These are phyloP conservation scores for Yamadazyma mexicana DNA, from an alignment of 1,139 yeast species.

Conservation along the genomic window DNA sequence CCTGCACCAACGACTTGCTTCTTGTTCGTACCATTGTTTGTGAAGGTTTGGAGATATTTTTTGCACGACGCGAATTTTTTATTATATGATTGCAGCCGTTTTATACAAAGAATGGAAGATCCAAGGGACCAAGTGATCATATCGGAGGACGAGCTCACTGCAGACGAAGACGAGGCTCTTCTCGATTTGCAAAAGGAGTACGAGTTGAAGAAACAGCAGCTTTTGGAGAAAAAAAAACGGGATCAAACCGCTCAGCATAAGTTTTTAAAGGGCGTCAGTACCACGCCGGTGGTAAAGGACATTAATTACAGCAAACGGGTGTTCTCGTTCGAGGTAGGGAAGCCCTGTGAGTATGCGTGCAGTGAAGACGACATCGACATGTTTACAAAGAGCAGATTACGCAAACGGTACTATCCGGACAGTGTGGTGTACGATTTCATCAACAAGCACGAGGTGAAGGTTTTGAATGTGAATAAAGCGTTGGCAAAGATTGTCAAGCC, in stretches of 20 bases:
- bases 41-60: neutral
- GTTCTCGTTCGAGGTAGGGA: constrained; percentile 19
- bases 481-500: constrained; percentile 71
- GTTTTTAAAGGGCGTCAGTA: constrained; percentile 15
- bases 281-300: constrained; percentile 8
- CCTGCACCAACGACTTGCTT: constrained; percentile 53
- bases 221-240: constrained; percentile 18
- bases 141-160: constrained; percentile 26
- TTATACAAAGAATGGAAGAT: constrained; percentile 11
- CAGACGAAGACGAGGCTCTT: constrained; percentile 29
- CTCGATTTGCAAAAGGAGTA: constrained; percentile 29
- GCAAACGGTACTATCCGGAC: constrained; percentile 7
- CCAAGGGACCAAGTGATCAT: constrained; percentile 21
- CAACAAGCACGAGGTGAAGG: constrained; percentile 44
- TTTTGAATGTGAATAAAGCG: constrained; percentile 30
- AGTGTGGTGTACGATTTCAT: constrained; percentile 15
- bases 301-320: constrained; percentile 23
- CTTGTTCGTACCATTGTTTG: constrained; percentile 36
- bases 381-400: constrained; percentile 14
- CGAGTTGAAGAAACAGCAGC: constrained; percentile 21
- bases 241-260: constrained; percentile 7
- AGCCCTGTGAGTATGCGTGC: constrained; percentile 9
- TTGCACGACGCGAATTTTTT: constrained; percentile 9
- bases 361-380: constrained; percentile 25
- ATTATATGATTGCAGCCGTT: neutral